Base-by-base conservation (phyloP, 2,329 filamentous ascomycete species). In the Calonectria multiphialidica region DNA sequence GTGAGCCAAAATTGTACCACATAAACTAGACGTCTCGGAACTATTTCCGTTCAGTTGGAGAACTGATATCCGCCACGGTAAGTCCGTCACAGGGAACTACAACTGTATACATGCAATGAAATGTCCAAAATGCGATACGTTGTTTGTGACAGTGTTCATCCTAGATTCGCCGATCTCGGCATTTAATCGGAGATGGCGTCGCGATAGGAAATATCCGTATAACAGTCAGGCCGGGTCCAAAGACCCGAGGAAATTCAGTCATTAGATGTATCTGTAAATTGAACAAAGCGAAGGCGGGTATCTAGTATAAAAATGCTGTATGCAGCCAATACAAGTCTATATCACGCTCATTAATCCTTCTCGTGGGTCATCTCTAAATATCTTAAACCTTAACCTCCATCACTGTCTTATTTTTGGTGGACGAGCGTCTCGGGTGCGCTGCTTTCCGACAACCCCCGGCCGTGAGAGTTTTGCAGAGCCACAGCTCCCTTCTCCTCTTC, bases 401-500 rank as follows among this genome's bases (percentile, higher is more conserved):
- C 7, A 42, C 63, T 59, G 15, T 33, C 28, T 71, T 45, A 44
- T 3, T 63, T 61, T 76, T 21, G 73, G 28, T 18, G 18, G 25
- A 9, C 47, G 18, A 30, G 30, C 30, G 49, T 45, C 30, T 68
- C 66, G 21, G 68, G 68, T 5, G 40, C 53, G 15, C 57, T 42
- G 49, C 47, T 73, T 21, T 50, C 63, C n/a, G 73, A 69, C 66
- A 45, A 70, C 7, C 21, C 57, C 16, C 55, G 66, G 15, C 65
- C 64, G 5, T 75, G 45, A 12, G 71, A 68, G 18, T 65, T 80
- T 50, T 77, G 21, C n/a, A 13, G 64, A 7, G 78, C 59, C 15
- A 71, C 66, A 3, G 74, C 73, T 7, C 45, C 72, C 42, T 74
- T 69, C 5, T 75, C 68, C 30, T 77, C 72, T 9, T 78, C 59